Base-by-base conservation (phyloP, 108 stramenopile species). In the Licmophora abbreviata region DNA sequence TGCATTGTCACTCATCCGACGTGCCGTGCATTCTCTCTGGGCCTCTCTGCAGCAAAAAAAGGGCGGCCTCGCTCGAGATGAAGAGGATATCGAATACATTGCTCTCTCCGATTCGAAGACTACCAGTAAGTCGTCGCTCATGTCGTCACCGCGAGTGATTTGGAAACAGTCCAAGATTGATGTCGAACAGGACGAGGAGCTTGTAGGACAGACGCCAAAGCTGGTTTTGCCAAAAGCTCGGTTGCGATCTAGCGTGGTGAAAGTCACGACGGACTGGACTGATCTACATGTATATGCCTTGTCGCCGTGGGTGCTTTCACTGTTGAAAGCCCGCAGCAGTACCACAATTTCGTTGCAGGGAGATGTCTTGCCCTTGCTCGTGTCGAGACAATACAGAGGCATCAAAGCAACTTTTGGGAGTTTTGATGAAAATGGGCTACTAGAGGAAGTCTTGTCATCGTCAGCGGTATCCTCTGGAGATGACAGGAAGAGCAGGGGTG, bases 1-100 rank as follows among this genome's bases (percentile, higher is more conserved):
- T 28, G 8, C 28, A 14, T 45, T 29, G 21, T 46, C 25, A 28
- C 10, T 4, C 15, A 46, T 6, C 26, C 3, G 14, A 10, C 25
- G 4, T 49, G 40, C 22, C n/a, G 38, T 46, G 22, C 7, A 38
- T 49, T 24, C 24, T 8, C 15, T 28, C 15, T 51, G 20, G 4
- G 8, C 20, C 21, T 23, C 26, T 12, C 25, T 9, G 21, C 29
- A 75, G 74, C 55, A 75, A 14, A 85, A 85, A 54, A 74, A 79
- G 63, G 83, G 83, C 9, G 48, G 64, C 3, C 53, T 81, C 12
- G 63, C 83, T 23, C 64, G 85, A 41, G 83, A 85, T 11, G 79
- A 83, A 47, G 83, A 92, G 56, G 89, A 87, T 44, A 83, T 85
- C 51, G 89, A 92, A 50, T 86, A 84, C 51, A 76, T 87, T 52